Evolutionary conservation across 441 rosid genomes (phyloP).

Genomic region (Aleurites moluccanus): DNA sequence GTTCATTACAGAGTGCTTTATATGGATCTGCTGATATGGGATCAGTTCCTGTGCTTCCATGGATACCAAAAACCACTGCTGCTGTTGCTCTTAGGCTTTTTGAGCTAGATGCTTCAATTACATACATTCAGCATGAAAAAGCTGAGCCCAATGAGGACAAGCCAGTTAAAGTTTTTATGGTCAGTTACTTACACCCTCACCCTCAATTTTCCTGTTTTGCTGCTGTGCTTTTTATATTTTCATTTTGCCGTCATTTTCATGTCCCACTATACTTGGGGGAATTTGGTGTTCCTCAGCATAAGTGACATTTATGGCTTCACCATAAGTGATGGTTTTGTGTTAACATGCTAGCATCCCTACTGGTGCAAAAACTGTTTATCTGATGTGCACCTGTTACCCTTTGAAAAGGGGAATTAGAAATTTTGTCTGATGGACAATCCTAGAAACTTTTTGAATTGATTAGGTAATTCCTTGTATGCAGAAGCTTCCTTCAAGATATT

Average conservation of each 20-base stretch:
- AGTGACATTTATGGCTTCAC: background rate
- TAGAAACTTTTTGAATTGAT: background rate
- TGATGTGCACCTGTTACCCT: background rate
- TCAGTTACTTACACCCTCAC: slow-evolving; percentile 31
- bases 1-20: slow-evolving; percentile 17
- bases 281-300: background rate
- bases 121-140: slow-evolving; percentile 54
- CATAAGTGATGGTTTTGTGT: background rate
- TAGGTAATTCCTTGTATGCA: slow-evolving; percentile 32
- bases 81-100: slow-evolving; percentile 86
- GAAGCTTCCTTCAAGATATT: slow-evolving; percentile 61
- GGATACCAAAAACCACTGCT: slow-evolving; percentile 85
- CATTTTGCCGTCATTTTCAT: background rate
- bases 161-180: slow-evolving; percentile 41
- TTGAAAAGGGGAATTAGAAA: background rate
- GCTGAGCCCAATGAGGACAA: slow-evolving; percentile 42
- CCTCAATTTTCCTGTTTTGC: background rate
- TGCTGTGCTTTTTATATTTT: background rate
- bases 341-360: background rate
- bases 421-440: background rate
- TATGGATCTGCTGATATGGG: slow-evolving; percentile 32
- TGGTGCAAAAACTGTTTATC: background rate
- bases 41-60: slow-evolving; percentile 64
- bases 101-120: slow-evolving; percentile 73
- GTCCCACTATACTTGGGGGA: background rate